Evolutionary conservation across 176 grass and related monocot genomes (phyloP), one percentile per base, ranked within the genome.

Genomic region (Aegilops speltoides): DNA sequence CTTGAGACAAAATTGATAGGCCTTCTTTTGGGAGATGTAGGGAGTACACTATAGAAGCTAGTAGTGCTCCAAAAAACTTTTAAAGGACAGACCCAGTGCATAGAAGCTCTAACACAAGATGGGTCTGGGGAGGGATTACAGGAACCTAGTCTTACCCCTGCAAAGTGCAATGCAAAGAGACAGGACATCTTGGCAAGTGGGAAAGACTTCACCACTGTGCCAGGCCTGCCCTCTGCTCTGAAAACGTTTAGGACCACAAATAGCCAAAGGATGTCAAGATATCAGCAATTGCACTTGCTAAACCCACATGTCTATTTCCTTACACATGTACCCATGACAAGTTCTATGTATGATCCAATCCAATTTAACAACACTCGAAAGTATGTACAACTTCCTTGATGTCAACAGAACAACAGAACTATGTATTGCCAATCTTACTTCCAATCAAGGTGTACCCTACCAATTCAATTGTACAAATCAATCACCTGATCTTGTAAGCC

Each of bases 401-500:
- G 43, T 52, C 73, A 76, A 54, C 65, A 68, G 68, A 68, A 19
- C 50, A 75, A 59, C 12, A 61, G 48, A 79, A 84, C 60, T 26
- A 65, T 88, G 60, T 84, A 70, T 62, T n/a, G 31, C 60, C 62
- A 67, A 80, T 78, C 68, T 80, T 34, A 68, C 66, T 67, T 68
- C 59, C 89, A 84, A 43, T 45, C 68, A 45, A 57, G 68, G 17
- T 84, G 46, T 60, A 74, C 64, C 8, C 34, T 84, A 74, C 34
- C 25, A 75, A 68, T 78, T 68, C n/a, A 68, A 73, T 75, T 7
- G 36, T 68, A 68, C n/a, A 75, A 79, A 85, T 10, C 29, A 52
- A 72, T 97, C 79, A 92, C 11, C 87, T 85, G 45, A 92, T 89
- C 81, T 88, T 94, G 85, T 98, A 94, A 81, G 93, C 92, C 97